A percentile compares a stretch with the other conserved stretches of the same genome.
Conservation (phyloP, 2,329 filamentous ascomycete genomes). For the Diaporthe helianthi region DNA sequence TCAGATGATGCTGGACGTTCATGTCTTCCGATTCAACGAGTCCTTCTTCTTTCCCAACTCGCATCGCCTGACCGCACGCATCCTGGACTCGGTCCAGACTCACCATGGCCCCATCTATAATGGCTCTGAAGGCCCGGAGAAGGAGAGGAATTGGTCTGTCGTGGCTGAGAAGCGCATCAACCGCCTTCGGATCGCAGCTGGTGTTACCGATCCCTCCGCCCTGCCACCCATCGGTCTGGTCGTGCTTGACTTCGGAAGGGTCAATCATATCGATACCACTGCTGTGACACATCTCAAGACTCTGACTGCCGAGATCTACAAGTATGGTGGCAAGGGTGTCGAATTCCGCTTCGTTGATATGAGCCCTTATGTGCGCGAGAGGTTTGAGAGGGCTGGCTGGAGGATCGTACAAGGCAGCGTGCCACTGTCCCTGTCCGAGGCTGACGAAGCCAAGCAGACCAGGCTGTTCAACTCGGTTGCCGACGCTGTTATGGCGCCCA, state of each 20-base stretch:
- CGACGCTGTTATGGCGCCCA: slow-evolving; percentile 27
- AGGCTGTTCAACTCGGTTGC: slow-evolving; percentile 24
- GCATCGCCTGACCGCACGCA: slow-evolving; percentile 55
- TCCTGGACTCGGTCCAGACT: slow-evolving; percentile 58
- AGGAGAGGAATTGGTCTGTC: slow-evolving; percentile 61
- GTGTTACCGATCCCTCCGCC: slow-evolving; percentile 44
- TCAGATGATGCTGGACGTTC: slow-evolving; percentile 49
- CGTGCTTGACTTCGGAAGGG: slow-evolving; percentile 59
- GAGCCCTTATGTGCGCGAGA: slow-evolving; percentile 48
- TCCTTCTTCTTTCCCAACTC: slow-evolving; percentile 69
- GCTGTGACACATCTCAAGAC: slow-evolving; percentile 57
- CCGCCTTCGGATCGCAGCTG: slow-evolving; percentile 50
- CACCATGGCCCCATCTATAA: slow-evolving; percentile 50
- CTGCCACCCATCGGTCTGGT: slow-evolving; percentile 53
- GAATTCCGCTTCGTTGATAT: slow-evolving; percentile 58
- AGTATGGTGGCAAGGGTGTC: slow-evolving; percentile 54
- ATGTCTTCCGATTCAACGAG: slow-evolving; percentile 63
- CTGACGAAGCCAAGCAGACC: slow-evolving; percentile 1
- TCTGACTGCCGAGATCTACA: slow-evolving; percentile 54
- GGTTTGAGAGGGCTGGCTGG: slow-evolving; percentile 50
- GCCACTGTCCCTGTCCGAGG: background rate
- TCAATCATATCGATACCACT: slow-evolving; percentile 61
- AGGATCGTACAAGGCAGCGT: slow-evolving; percentile 39
- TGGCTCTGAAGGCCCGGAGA: slow-evolving; percentile 41
- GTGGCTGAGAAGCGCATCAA: slow-evolving; percentile 55